Conservation (phyloP, 2,329 filamentous ascomycete species). For the Alternaria alternata region DNA sequence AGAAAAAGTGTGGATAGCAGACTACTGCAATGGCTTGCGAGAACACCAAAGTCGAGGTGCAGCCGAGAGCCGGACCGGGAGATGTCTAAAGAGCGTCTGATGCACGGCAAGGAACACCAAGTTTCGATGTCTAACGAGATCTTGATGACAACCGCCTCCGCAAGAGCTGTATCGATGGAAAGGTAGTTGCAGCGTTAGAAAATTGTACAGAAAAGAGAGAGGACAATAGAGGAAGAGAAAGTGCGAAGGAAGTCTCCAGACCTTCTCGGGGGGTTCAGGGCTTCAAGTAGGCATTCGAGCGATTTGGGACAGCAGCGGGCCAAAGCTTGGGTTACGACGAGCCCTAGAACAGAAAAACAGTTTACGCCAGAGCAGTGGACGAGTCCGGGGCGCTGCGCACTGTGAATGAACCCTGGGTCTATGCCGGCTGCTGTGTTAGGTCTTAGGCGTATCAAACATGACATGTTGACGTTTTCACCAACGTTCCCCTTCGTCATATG, state of each 20-base stretch:
- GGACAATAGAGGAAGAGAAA: conserved; percentile 30
- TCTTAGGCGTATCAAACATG: conserved; percentile 19
- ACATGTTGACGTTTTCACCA: conserved; percentile 1
- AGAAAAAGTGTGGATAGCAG: conserved; percentile 36
- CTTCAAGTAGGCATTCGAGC: conserved; percentile 41
- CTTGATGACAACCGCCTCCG: conserved; percentile 40
- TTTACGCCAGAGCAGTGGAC: conserved; percentile 40
- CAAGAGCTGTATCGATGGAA: conserved; percentile 37
- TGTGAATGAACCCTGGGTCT: conserved; percentile 22
- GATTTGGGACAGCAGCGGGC: conserved; percentile 45
- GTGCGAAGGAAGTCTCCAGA: conserved; percentile 31
- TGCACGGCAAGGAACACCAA: conserved; percentile 43
- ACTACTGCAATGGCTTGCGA: conserved; percentile 37
- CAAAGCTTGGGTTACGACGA: conserved; percentile 48
- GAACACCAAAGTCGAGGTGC: conserved; percentile 46
- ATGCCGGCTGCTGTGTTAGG: conserved; percentile 21
- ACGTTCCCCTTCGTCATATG: neutral
- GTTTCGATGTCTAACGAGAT: conserved; percentile 29
- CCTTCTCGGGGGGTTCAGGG: conserved; percentile 18
- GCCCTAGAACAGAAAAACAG: conserved; percentile 39
- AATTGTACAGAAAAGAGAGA: conserved; percentile 30
- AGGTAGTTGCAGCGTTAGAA: conserved; percentile 20
- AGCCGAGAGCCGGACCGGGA: conserved; percentile 28
- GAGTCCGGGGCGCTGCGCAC: conserved; percentile 17
- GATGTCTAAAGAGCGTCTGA: conserved; percentile 26